Percentiles rank a stretch among this genome's conserved stretches.
Evolutionary conservation across 177 flowering plant genomes (phyloP).

Genomic region (Vitis hybrid): DNA sequence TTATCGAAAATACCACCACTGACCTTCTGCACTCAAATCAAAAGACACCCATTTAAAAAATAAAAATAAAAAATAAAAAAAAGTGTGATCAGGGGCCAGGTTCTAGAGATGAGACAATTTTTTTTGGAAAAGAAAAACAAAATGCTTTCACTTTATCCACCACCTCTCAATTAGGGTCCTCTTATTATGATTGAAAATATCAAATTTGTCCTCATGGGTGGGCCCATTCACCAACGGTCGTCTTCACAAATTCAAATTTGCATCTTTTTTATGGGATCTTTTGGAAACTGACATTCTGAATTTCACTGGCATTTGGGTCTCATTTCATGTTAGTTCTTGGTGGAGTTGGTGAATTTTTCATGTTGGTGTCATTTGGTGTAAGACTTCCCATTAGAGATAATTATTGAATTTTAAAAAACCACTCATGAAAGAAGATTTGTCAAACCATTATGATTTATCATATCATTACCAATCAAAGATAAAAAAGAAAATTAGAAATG

Average conservation of each 20-base stretch:
- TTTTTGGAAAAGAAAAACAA: not conserved
- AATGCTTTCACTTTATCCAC: not conserved
- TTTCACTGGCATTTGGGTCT: not conserved
- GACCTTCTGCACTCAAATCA: too few species aligned
- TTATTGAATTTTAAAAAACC: too few species aligned
- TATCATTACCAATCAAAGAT: too few species aligned
- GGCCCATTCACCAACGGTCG: slow-evolving; percentile 8
- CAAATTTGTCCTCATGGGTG: slow-evolving; percentile 6
- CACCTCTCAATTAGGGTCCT: slow-evolving; percentile 10
- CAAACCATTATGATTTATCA: too few species aligned
- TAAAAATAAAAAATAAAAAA: not conserved
- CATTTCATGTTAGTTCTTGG: not conserved
- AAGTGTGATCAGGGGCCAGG: not conserved
- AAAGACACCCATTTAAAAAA: too few species aligned
- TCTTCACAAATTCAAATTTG: slow-evolving; percentile 5
- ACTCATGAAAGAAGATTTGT: too few species aligned
- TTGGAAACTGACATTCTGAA: not conserved
- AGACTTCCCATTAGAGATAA: too few species aligned
- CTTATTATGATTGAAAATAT: slow-evolving; percentile 11
- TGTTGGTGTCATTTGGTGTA: too few species aligned
- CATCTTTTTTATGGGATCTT: not conserved
- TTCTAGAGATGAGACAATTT: not conserved
- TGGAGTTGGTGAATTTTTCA: too few species aligned
- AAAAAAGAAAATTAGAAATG: too few species aligned
- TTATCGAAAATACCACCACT: too few species aligned